Conservation (phyloP, 2,329 filamentous ascomycete genomes). For the Trichophaea hybrida region DNA sequence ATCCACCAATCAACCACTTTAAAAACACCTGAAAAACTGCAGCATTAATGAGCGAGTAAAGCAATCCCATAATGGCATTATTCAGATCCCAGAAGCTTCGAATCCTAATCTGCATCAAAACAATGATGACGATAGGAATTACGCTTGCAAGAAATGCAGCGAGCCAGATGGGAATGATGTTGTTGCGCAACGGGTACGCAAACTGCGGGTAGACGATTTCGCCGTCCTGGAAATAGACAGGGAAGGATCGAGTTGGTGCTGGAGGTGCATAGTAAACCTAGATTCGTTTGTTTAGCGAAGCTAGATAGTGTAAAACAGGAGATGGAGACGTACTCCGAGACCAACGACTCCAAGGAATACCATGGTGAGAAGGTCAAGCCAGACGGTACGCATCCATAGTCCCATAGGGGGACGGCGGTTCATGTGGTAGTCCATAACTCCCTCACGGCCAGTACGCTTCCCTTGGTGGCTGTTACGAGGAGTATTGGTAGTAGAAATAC, state of each 20-base stretch:
- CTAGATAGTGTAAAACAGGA: not conserved
- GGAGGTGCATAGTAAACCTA: slow-evolving; percentile 51
- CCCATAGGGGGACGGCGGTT: slow-evolving; percentile 45
- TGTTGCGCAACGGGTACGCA: slow-evolving; percentile 54
- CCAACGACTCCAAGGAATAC: slow-evolving; percentile 49
- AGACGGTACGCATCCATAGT: slow-evolving; percentile 54
- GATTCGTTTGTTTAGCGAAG: not conserved
- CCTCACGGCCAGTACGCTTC: not conserved
- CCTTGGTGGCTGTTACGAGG: not conserved
- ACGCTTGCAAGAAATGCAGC: slow-evolving; percentile 51
- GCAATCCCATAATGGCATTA: slow-evolving; percentile 53
- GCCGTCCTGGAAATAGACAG: slow-evolving; percentile 50
- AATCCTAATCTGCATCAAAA: slow-evolving; percentile 52
- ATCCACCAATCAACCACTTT: slow-evolving; percentile 60
- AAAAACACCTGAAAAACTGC: slow-evolving; percentile 65
- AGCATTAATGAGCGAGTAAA: slow-evolving; percentile 55
- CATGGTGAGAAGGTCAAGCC: slow-evolving; percentile 56
- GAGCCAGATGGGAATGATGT: slow-evolving; percentile 57
- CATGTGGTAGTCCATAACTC: slow-evolving; percentile 31
- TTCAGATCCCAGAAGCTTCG: slow-evolving; percentile 57
- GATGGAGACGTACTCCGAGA: slow-evolving; percentile 42
- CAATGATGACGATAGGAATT: slow-evolving; percentile 50
- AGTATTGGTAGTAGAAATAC: not conserved
- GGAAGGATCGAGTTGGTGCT: slow-evolving; percentile 53
- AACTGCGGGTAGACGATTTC: slow-evolving; percentile 57